Conservation (phyloP, 2,329 filamentous ascomycete species). For the Colletotrichum limetticola region DNA sequence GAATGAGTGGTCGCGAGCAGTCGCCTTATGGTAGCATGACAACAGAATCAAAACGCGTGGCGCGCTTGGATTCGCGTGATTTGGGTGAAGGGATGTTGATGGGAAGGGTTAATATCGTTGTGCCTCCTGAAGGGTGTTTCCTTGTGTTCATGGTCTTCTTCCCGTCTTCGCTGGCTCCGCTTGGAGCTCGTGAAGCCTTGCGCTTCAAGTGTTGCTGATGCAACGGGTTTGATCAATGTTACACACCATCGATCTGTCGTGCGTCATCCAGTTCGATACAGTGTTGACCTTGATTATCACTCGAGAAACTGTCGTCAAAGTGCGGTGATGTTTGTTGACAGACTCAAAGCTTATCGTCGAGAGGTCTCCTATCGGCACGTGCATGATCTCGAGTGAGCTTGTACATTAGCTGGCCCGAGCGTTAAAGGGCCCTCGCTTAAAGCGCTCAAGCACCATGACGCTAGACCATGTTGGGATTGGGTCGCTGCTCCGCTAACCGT, state of each 20-base stretch:
- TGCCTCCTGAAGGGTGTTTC: constrained; percentile 10
- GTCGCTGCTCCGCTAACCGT: neutral
- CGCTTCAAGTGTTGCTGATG: neutral
- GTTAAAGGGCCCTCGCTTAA: neutral
- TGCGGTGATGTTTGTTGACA: neutral
- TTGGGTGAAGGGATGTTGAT: constrained; percentile 24
- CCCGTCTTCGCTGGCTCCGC: neutral
- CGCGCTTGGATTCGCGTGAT: constrained; percentile 29
- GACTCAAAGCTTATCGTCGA: neutral
- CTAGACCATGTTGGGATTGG: neutral
- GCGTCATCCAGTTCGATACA: neutral
- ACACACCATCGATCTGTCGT: neutral
- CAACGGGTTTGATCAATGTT: constrained; percentile 7
- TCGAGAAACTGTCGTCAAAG: neutral
- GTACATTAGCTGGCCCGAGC: neutral
- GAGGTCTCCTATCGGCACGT: neutral
- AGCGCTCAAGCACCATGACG: neutral
- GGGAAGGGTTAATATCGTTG: constrained; percentile 4
- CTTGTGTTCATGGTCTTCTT: neutral
- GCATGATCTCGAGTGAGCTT: neutral
- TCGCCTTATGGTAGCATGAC: constrained; percentile 13
- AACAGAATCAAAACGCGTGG: constrained; percentile 30
- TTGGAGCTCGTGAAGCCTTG: constrained; percentile 2
- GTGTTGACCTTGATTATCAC: neutral
- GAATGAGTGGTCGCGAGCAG: neutral